Conservation (phyloP, 805 yeast species). For the Saccharomycopsis javanensis region DNA sequence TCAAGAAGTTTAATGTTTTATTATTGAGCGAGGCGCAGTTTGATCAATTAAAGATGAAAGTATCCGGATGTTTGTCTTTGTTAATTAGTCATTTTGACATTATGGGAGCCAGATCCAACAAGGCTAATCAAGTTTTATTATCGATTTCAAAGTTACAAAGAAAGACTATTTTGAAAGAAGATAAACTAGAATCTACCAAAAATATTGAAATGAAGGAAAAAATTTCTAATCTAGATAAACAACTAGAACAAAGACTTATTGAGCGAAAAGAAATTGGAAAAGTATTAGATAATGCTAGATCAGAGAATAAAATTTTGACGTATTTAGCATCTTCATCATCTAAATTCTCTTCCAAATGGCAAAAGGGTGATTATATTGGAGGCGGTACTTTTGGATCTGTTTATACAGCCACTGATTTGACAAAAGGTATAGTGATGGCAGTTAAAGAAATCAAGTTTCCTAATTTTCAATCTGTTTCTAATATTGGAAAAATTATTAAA, state of each 20-base stretch:
- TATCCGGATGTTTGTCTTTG: constrained; percentile 89
- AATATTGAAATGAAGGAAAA: constrained; percentile 37
- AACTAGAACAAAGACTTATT: constrained; percentile 45
- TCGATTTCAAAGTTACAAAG: constrained; percentile 14
- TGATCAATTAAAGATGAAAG: constrained; percentile 59
- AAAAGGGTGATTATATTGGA: constrained; percentile 86
- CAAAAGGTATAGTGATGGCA: constrained; percentile 93
- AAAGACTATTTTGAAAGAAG: constrained; percentile 13
- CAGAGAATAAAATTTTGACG: constrained; percentile 78
- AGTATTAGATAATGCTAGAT: constrained; percentile 78
- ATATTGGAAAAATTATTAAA: constrained; percentile 77
- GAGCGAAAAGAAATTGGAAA: constrained; percentile 62
- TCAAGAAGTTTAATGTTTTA: constrained; percentile 79
- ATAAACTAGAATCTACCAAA: constrained; percentile 5
- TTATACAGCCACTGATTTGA: constrained; percentile 83
- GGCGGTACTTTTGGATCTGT: constrained; percentile 96
- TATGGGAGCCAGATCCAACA: constrained; percentile 92
- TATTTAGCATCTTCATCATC: constrained; percentile 83
- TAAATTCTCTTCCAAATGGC: constrained; percentile 92
- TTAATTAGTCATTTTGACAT: constrained; percentile 93
- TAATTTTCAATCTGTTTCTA: constrained; percentile 74
- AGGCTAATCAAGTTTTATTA: constrained; percentile 27
- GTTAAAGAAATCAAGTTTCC: constrained; percentile 92
- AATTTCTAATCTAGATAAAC: constrained; percentile 33
- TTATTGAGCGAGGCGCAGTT: constrained; percentile 74